phyloP scores from a whole-genome alignment of 345 rosid genomes.

The Brassica nigra region DNA sequence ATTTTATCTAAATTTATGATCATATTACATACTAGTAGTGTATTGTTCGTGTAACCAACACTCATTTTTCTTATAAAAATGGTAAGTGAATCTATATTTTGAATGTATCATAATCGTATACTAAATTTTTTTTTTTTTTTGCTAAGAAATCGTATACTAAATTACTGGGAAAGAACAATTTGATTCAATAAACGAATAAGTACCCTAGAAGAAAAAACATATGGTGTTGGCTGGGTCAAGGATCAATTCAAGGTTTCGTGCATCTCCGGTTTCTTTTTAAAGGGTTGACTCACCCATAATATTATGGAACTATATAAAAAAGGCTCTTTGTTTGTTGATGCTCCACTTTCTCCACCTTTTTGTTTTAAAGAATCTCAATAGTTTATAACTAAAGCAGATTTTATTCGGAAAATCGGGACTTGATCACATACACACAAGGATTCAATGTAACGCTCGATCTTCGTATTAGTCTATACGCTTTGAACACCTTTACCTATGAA shows the following conservation, averaged over 20 bases:
- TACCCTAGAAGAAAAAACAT: slow-evolving; percentile 9
- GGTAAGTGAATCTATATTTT: not conserved
- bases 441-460: not conserved
- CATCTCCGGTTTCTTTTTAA: slow-evolving; percentile 23
- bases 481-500: not conserved
- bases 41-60: not conserved
- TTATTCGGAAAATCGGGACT: slow-evolving; percentile 24
- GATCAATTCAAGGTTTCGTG: slow-evolving; percentile 27
- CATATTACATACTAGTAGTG: not conserved
- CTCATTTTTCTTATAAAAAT: too few species aligned
- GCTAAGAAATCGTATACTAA: not conserved
- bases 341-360: slow-evolving; percentile 39
- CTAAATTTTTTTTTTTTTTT: too few species aligned
- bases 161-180: not conserved
- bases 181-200: slow-evolving; percentile 30
- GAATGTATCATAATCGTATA: not conserved
- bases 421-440: not conserved
- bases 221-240: slow-evolving; percentile 36
- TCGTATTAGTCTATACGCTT: not conserved
- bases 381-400: slow-evolving; percentile 29
- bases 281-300: slow-evolving; percentile 35
- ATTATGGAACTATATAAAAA: slow-evolving; percentile 7
- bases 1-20: too few species aligned
- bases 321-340: slow-evolving; percentile 25
- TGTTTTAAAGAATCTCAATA: slow-evolving; percentile 25